A percentile compares a stretch with the other conserved stretches of the same genome.
Conservation (phyloP, 2,329 filamentous ascomycete species). For the Xylaria sp. region DNA sequence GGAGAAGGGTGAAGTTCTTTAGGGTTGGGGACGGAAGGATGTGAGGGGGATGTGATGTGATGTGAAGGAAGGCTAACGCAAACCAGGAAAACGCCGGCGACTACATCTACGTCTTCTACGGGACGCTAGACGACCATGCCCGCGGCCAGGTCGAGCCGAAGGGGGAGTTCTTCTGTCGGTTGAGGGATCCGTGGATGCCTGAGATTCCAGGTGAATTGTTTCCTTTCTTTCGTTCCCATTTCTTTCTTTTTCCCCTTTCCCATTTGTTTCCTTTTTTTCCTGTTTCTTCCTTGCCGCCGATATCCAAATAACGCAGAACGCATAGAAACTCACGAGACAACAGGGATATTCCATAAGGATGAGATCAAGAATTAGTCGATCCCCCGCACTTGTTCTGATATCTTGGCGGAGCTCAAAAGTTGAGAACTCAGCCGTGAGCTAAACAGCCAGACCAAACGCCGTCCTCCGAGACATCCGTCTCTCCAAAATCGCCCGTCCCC, state of each 20-base stretch:
- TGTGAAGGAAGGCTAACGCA: not conserved
- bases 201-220: slow-evolving; percentile 19
- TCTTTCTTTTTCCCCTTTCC: not conserved
- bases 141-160: slow-evolving; percentile 28
- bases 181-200: slow-evolving; percentile 30
- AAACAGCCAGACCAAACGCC: too few relatives aligned
- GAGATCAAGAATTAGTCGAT: slow-evolving; percentile 23
- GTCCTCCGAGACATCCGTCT: not conserved
- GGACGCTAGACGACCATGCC: slow-evolving; percentile 29
- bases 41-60: too few relatives aligned
- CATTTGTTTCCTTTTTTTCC: not conserved
- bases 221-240: too few relatives aligned
- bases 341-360: slow-evolving; percentile 26
- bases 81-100: slow-evolving; percentile 26
- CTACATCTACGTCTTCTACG: slow-evolving; percentile 30
- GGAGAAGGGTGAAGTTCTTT: too few relatives aligned
- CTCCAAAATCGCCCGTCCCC: too few relatives aligned
- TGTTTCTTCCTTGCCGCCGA: too few relatives aligned
- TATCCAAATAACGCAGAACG: not conserved
- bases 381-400: too few relatives aligned
- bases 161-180: slow-evolving; percentile 31
- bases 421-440: not conserved
- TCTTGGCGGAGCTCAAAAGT: not conserved
- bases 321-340: not conserved
- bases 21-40: too few relatives aligned